phyloP scores from a whole-genome alignment of 192 early-diverging fungal species.

The Haplosporangium gracile region DNA sequence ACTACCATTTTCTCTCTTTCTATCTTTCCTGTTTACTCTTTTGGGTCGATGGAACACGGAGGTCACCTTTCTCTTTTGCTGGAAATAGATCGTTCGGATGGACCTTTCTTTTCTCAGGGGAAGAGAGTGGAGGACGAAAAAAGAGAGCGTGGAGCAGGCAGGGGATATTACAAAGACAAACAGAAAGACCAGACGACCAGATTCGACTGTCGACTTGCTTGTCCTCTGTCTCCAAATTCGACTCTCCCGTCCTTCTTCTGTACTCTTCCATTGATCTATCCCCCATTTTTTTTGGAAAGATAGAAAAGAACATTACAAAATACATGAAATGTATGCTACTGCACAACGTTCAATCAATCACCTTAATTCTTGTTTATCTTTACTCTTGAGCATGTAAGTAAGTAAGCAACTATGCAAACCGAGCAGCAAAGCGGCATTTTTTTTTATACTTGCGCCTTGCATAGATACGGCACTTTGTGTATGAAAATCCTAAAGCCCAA shows the following conservation, averaged over 20 bases:
- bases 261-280: background rate
- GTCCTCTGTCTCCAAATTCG: background rate
- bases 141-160: no score
- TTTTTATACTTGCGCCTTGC: background rate
- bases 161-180: no score
- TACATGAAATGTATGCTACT: background rate
- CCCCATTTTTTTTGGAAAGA: background rate
- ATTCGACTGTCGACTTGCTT: background rate
- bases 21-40: background rate
- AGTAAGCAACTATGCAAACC: background rate
- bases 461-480: background rate
- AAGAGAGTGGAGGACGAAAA: background rate
- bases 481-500: background rate
- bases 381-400: background rate
- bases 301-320: background rate
- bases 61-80: background rate
- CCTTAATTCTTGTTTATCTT: background rate
- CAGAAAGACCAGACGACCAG: background rate
- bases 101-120: slow-evolving; percentile 7
- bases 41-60: background rate
- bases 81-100: slow-evolving; percentile 2
- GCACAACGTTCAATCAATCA: background rate
- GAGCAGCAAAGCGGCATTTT: background rate
- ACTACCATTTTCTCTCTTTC: background rate
- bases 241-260: background rate